Evolutionary conservation across 2,329 filamentous ascomycete species (phyloP).

Genomic region (Boeremia lycopersici): DNA sequence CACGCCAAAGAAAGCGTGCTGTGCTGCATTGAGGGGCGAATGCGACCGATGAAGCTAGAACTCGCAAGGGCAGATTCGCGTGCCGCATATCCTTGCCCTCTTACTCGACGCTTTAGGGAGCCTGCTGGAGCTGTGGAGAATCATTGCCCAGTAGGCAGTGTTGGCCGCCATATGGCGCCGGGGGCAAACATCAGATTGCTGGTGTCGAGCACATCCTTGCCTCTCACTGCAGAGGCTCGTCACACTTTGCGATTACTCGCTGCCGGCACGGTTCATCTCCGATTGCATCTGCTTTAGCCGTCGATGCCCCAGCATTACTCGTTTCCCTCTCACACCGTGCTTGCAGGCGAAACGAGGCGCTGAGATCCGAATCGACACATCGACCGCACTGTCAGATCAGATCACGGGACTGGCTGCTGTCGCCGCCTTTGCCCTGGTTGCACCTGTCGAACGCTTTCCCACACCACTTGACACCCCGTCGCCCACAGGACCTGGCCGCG

Average conservation of each 20-base stretch:
- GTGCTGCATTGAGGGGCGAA: constrained; percentile 15
- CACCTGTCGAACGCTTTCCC: constrained; percentile 28
- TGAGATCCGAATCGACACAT: constrained; percentile 27
- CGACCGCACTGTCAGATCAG: constrained; percentile 20
- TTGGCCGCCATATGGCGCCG: constrained; percentile 12
- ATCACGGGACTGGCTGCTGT: constrained; percentile 39
- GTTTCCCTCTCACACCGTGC: constrained; percentile 36
- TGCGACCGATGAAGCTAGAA: constrained; percentile 28
- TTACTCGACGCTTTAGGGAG: constrained; percentile 17
- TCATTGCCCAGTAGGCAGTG: constrained; percentile 17
- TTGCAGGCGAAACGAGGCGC: constrained; percentile 27
- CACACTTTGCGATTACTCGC: constrained; percentile 24
- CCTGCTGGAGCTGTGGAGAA: constrained; percentile 19
- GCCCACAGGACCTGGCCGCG: constrained; percentile 12
- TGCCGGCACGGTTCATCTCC: constrained; percentile 46
- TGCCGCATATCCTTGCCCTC: constrained; percentile 30
- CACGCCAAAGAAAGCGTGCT: constrained; percentile 18
- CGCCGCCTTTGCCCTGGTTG: constrained; percentile 31
- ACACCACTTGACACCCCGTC: constrained; percentile 19
- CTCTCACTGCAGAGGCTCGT: constrained; percentile 19
- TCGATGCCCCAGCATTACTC: constrained; percentile 15
- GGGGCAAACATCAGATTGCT: constrained; percentile 17
- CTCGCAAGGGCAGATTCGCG: constrained; percentile 27
- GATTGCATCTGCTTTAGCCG: constrained; percentile 44
- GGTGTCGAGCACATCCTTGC: constrained; percentile 13